Evolutionary conservation across 768 basidiomycete genomes (phyloP).

Genomic region (Suillus sp.): DNA sequence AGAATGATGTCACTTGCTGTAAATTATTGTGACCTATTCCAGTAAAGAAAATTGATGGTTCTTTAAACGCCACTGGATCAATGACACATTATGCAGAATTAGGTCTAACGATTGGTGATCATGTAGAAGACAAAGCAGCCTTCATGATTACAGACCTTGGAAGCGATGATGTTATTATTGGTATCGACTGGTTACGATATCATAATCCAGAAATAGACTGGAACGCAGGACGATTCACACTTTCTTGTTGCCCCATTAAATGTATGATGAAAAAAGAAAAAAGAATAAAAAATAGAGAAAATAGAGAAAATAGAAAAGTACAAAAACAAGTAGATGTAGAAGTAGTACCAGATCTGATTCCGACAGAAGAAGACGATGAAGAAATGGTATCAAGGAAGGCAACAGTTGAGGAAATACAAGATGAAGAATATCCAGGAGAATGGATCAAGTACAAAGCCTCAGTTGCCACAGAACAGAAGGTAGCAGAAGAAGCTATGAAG

Average conservation of each 20-base stretch:
- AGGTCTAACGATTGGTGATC: not conserved
- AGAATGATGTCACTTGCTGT: accelerated
- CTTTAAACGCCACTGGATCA: not conserved
- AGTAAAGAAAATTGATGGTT: not conserved
- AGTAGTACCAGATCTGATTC: not conserved
- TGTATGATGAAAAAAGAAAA: not conserved
- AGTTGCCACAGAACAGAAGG: not conserved
- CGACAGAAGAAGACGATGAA: not conserved
- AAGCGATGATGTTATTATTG: not conserved
- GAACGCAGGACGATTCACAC: not conserved
- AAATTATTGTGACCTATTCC: not conserved
- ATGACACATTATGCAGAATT: not conserved
- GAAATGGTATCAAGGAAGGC: accelerated
- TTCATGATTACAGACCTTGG: not conserved
- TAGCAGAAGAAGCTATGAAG: not conserved
- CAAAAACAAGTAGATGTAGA: not conserved
- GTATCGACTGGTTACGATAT: not conserved
- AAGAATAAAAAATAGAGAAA: not conserved
- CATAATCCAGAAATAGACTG: not conserved
- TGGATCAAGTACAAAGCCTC: not conserved
- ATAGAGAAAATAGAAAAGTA: not conserved
- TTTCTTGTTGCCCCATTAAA: not conserved
- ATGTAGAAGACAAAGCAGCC: not conserved
- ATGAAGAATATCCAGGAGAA: not conserved
- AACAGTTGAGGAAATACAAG: not conserved